Evolutionary conservation across 2,329 filamentous ascomycete species (phyloP).

Genomic region (Botrytis deweyae): DNA sequence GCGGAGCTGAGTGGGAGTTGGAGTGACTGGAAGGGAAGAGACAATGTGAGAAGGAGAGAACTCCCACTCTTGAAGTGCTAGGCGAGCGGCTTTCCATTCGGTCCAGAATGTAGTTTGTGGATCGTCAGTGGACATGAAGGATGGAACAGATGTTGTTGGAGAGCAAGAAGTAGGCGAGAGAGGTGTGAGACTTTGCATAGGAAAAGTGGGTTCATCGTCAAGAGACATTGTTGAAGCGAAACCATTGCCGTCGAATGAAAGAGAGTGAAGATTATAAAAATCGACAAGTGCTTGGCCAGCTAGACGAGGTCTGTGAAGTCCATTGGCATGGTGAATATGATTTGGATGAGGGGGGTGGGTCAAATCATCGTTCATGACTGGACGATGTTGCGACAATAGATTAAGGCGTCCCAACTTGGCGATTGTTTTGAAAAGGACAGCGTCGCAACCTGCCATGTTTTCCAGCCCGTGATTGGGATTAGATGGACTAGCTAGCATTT

Average conservation of each 20-base stretch:
- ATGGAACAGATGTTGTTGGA: background rate
- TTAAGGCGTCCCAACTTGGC: conserved; percentile 82
- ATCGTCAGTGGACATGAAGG: conserved; percentile 48
- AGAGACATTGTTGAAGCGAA: conserved; percentile 52
- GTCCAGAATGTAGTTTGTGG: conserved; percentile 70
- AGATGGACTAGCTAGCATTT: conserved; percentile 62
- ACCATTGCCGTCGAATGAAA: conserved; percentile 66
- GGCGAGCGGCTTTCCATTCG: conserved; percentile 80
- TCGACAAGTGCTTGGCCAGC: conserved; percentile 45
- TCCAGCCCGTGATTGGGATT: conserved; percentile 61
- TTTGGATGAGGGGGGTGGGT: conserved; percentile 27
- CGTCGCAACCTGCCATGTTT: conserved; percentile 85
- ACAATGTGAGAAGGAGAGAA: conserved; percentile 59
- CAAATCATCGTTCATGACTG: conserved; percentile 50
- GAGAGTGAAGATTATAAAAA: conserved; percentile 53
- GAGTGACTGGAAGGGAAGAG: conserved; percentile 49
- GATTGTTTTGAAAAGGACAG: conserved; percentile 81
- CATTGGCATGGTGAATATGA: conserved; percentile 34
- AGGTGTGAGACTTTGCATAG: conserved; percentile 28
- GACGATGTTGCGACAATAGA: conserved; percentile 70
- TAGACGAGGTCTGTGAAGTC: conserved; percentile 41
- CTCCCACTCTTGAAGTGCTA: conserved; percentile 77
- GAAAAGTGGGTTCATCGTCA: conserved; percentile 53
- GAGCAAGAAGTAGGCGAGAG: conserved; percentile 41
- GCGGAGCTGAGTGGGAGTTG: conserved; percentile 61